Conservation (phyloP, 805 yeast species). For the Yueomyces sinensis region DNA sequence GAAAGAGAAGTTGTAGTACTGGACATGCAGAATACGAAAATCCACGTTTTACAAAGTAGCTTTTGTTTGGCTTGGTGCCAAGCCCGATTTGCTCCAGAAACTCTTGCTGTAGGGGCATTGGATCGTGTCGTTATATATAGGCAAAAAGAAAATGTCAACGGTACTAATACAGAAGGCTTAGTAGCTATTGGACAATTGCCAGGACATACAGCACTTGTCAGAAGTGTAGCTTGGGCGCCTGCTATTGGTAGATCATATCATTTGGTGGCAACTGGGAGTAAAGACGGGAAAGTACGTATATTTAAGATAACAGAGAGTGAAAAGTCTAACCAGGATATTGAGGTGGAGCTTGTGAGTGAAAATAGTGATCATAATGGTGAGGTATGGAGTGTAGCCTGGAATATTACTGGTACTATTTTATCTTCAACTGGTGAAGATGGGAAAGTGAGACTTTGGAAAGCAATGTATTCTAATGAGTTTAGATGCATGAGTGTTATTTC, state of each 20-base stretch:
- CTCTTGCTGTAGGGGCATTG: slow-evolving; percentile 68
- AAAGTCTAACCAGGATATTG: not conserved
- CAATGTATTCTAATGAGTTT: slow-evolving; percentile 73
- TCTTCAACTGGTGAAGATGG: slow-evolving; percentile 97
- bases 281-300: slow-evolving; percentile 84
- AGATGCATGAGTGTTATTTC: slow-evolving; percentile 81
- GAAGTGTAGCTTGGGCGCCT: slow-evolving; percentile 94
- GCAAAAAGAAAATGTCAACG: slow-evolving; percentile 25
- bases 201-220: slow-evolving; percentile 75
- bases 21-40: slow-evolving; percentile 55
- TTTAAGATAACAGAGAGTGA: slow-evolving; percentile 49
- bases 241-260: slow-evolving; percentile 85
- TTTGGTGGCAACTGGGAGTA: slow-evolving; percentile 86
- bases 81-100: slow-evolving; percentile 68
- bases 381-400: slow-evolving; percentile 97
- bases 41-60: slow-evolving; percentile 58
- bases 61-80: slow-evolving; percentile 88
- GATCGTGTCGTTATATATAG: slow-evolving; percentile 78
- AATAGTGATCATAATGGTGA: slow-evolving; percentile 72
- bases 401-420: slow-evolving; percentile 79
- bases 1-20: slow-evolving; percentile 59
- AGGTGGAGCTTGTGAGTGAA: slow-evolving; percentile 45
- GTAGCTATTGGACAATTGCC: slow-evolving; percentile 51
- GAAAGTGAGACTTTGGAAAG: slow-evolving; percentile 80
- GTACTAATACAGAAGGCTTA: slow-evolving; percentile 41